Evolutionary conservation across 2,329 filamentous ascomycete genomes (phyloP), one percentile per base, ranked within the genome.

Genomic region (Diaporthe sp.): DNA sequence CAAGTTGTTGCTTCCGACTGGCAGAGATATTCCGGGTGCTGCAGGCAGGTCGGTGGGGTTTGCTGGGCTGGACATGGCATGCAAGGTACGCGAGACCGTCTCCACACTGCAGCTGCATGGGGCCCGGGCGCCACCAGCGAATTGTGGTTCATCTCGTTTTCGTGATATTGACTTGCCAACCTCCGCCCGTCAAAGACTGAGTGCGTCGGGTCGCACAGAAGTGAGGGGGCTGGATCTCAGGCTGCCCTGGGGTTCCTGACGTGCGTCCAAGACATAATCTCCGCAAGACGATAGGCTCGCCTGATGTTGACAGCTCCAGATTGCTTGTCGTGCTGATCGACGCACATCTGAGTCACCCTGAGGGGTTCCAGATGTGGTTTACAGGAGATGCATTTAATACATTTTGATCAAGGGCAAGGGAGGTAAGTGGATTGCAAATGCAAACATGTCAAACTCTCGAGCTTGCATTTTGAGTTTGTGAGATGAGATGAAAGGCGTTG

Each of bases 1-100:
- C 37, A 39, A 39, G 37, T 1, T 39, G 17, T 31, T 49, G 25
- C 28, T 67, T 51, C 10, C 7, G 6, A 8, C 47, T 34, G 47
- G 44, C 28, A 25, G 31, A 51, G 44, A 37, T 22, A 20, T 51
- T 22, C 13, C 28, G 47, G 39, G 31, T 28, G 13, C 47, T 39
- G 65, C 47, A 68, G 47, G 15, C 31, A 13, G 1, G 4, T 42
- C 28, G 17, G 61, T 20, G 39, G 51, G 53, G 39, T n/a, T 12
- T 42, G 20, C 49, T 47, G 34, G 28, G 17, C 70, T 17, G 55
- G 34, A 47, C 20, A 51, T 37, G 22, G 47, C 55, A 75, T 75
- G 74, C 51, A 75, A 75, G 74, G 74, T 75, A 75, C 74, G 34
- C 60, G 74, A 58, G 49, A 34, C 28, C 22, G 31, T 53, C 55